Evolutionary conservation across 345 rosid genomes (phyloP).

Genomic region (Microthlaspi erraticum): DNA sequence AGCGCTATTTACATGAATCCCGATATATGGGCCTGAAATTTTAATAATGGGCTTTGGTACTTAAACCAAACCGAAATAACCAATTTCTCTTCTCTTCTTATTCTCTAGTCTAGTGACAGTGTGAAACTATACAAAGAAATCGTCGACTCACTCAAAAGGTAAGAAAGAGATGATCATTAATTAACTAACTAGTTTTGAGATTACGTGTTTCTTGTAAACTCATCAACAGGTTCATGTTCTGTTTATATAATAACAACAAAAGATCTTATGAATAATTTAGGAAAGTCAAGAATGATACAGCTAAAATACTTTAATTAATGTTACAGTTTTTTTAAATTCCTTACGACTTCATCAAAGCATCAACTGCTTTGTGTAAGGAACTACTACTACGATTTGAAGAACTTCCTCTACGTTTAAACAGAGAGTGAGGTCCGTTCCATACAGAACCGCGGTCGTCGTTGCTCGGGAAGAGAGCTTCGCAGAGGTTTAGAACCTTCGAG

Average conservation of each 20-base stretch:
- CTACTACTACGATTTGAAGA: constrained; percentile 41
- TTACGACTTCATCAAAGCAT: constrained; percentile 56
- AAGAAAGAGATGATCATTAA: no score
- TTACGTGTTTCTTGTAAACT: no score
- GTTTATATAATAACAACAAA: background rate
- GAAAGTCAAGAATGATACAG: background rate
- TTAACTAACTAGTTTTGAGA: no score
- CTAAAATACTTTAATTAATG: background rate
- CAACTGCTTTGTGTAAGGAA: constrained; percentile 54
- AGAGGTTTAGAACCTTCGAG: constrained; percentile 64
- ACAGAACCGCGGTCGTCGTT: constrained; percentile 49
- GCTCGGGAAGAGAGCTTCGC: constrained; percentile 69
- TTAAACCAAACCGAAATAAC: no score
- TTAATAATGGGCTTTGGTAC: no score
- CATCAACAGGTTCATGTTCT: constrained; percentile 1
- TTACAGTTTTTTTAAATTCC: constrained; percentile 13
- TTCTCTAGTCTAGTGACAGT: no score
- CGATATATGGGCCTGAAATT: no score
- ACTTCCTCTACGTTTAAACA: constrained; percentile 45
- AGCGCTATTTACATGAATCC: no score
- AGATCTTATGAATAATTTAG: background rate
- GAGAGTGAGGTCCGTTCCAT: constrained; percentile 86
- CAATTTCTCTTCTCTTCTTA: no score
- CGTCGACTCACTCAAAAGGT: no score
- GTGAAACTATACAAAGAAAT: no score